phyloP scores from a whole-genome alignment of 2,329 filamentous ascomycete genomes.

The Fusarium udum region DNA sequence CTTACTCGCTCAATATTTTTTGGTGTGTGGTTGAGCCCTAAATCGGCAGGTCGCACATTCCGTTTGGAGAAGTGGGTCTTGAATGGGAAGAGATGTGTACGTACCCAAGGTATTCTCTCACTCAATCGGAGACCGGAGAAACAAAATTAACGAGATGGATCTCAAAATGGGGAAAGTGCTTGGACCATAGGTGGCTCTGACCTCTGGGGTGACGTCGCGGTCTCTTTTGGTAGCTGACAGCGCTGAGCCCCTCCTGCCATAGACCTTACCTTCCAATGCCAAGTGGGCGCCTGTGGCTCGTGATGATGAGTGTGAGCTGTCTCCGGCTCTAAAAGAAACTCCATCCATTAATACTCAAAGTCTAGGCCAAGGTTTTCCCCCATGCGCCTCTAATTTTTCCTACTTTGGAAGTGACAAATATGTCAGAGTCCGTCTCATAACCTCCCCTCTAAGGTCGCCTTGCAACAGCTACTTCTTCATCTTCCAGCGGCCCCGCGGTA shows the following conservation, averaged over 20 bases:
- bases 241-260: slow-evolving; percentile 28
- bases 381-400: not conserved
- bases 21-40: slow-evolving; percentile 50
- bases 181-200: slow-evolving; percentile 34
- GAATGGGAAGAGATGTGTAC: not conserved
- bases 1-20: slow-evolving; percentile 43
- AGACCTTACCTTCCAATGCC: not conserved
- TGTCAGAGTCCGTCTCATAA: slow-evolving; percentile 33
- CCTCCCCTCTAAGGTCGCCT: slow-evolving; percentile 11
- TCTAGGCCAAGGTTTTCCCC: not conserved
- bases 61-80: slow-evolving; percentile 1
- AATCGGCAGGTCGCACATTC: slow-evolving; percentile 32
- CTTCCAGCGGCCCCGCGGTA: slow-evolving; percentile 24
- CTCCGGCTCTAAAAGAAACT: slow-evolving; percentile 5
- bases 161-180: slow-evolving; percentile 20
- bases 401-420: slow-evolving; percentile 9
- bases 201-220: slow-evolving; percentile 29
- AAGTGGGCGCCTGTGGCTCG: slow-evolving; percentile 19
- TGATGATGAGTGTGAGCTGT: slow-evolving; percentile 26
- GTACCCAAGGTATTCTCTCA: not conserved
- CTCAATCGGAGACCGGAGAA: slow-evolving; percentile 27
- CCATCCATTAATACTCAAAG: slow-evolving; percentile 1
- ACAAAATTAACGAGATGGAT: slow-evolving; percentile 10
- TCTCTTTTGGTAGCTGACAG: slow-evolving; percentile 1
- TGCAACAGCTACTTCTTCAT: slow-evolving; percentile 24